A percentile compares a stretch with the other conserved stretches of the same genome.
Conservation (phyloP, 2,329 filamentous ascomycete genomes). For the Periconia digitata region DNA sequence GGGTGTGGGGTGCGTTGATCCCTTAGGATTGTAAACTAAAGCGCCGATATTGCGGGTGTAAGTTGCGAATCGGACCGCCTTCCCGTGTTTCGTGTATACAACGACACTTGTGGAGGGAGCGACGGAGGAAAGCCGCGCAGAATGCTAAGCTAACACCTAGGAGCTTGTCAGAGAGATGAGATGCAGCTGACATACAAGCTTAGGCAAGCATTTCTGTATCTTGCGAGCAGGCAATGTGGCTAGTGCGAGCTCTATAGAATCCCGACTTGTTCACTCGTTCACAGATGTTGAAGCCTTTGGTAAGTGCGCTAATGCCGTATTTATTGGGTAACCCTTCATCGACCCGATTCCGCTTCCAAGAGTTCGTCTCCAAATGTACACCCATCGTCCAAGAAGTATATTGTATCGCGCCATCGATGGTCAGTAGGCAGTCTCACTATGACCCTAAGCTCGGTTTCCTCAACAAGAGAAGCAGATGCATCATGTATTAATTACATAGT, state of each 20-base stretch:
- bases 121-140: background rate
- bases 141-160: background rate
- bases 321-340: no score
- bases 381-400: no score
- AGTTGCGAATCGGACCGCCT: background rate
- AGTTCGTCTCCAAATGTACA: no score
- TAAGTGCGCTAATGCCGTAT: no score
- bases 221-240: background rate
- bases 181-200: background rate
- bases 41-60: slow-evolving; percentile 6
- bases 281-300: no score
- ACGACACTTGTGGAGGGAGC: background rate
- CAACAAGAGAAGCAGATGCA: background rate
- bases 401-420: no score
- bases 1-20: slow-evolving; percentile 13
- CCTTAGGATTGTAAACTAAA: slow-evolving; percentile 7
- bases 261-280: no score
- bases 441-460: no score
- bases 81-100: background rate
- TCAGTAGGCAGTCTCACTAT: no score
- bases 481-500: slow-evolving; percentile 5
- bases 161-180: background rate
- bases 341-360: no score
- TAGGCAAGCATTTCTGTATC: background rate
- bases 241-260: background rate